Base-by-base conservation (phyloP, 257 asterid genomes). In the Anisodus tanguticus region DNA sequence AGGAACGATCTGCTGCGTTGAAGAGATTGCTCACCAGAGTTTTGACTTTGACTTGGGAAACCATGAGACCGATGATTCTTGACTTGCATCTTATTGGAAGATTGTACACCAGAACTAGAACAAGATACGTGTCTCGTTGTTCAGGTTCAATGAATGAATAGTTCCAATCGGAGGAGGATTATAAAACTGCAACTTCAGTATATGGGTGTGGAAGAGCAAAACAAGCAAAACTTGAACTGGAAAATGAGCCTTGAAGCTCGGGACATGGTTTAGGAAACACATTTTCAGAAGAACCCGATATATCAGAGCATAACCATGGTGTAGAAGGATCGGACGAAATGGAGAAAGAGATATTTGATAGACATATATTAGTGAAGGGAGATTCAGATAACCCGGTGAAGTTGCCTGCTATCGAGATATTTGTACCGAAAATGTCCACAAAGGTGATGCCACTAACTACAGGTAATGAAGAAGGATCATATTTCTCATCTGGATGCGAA, bases 401-500 rank as follows among this genome's bases (percentile, higher is more conserved):
- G 49, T 86, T 82, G 70, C 99, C 99, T 0, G 98, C 92, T 1
- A 74, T 84, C 3, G 94, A 90, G 19, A 93, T 87, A 60, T 95
- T 94, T 53, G 89, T 86, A 37, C 99, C 99, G 15, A 83, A 82
- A 4, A 97, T 79, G 89, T 91, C 93, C 86, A 12, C 55, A 66
- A 93, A 90, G 51, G 96, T 88, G 63, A 97, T 92, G 45, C 88
- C 86, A 17, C 88, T 88, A 22, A 97, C 92, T 22, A 83, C 76
- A 0, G 99, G 99, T 9, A 95, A 86, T 22, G 92, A 97, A 11
- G 82, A 19, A 6, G 98, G 97, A 85, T 97, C 97, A 67, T 54
- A 97, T 39, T 86, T 85, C 8, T 95, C 95, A n/a, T 97, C 99
- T 1, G 99, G 98, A 83, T 97, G 99, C 1, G 91, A 60, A 6